These are phyloP conservation scores for Pulveroboletus ravenelii DNA, from an alignment of 768 basidiomycete species.

Conservation along the genomic window DNA sequence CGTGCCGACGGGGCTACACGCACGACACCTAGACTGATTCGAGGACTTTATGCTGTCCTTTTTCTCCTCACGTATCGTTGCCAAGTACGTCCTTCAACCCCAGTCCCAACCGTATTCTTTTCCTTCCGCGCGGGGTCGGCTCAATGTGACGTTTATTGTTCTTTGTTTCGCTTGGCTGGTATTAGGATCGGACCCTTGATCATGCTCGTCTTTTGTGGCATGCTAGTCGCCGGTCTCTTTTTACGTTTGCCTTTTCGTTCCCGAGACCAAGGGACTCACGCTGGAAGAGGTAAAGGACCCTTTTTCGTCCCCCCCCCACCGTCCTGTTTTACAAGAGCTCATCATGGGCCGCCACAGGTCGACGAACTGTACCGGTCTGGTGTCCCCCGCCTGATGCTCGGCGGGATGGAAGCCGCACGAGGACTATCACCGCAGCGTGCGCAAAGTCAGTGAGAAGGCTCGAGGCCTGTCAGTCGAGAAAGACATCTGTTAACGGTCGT, in stretches of 20 bases:
- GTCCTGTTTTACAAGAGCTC: not conserved
- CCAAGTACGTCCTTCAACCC: slow-evolving; percentile 32
- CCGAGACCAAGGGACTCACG: slow-evolving; percentile 76
- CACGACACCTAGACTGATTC: slow-evolving; percentile 43
- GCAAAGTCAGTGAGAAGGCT: slow-evolving; percentile 19
- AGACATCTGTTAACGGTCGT: not conserved
- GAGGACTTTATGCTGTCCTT: slow-evolving; percentile 76
- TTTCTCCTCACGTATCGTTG: slow-evolving; percentile 66
- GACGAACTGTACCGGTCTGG: slow-evolving; percentile 72
- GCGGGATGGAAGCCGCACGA: slow-evolving; percentile 50
- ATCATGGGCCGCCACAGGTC: slow-evolving; percentile 36
- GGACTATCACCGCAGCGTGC: slow-evolving; percentile 26
- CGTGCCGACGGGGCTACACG: slow-evolving; percentile 3
- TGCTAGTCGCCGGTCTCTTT: slow-evolving; percentile 61
- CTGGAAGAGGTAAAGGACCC: slow-evolving; percentile 46
- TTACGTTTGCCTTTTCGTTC: slow-evolving; percentile 74
- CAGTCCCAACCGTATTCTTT: not conserved
- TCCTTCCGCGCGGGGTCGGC: not conserved
- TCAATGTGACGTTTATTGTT: not conserved
- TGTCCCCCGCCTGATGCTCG: slow-evolving; percentile 62
- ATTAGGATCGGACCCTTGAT: slow-evolving; percentile 67
- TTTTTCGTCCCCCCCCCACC: no score
- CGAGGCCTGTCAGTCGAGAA: not conserved
- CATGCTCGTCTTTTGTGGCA: slow-evolving; percentile 70
- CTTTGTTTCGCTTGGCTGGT: not conserved